Percentiles rank a stretch among this genome's conserved stretches.
These are phyloP conservation scores for Vanrija pseudolonga DNA, from an alignment of 1,284 basidiomycete genomes.

Conservation along the genomic window DNA sequence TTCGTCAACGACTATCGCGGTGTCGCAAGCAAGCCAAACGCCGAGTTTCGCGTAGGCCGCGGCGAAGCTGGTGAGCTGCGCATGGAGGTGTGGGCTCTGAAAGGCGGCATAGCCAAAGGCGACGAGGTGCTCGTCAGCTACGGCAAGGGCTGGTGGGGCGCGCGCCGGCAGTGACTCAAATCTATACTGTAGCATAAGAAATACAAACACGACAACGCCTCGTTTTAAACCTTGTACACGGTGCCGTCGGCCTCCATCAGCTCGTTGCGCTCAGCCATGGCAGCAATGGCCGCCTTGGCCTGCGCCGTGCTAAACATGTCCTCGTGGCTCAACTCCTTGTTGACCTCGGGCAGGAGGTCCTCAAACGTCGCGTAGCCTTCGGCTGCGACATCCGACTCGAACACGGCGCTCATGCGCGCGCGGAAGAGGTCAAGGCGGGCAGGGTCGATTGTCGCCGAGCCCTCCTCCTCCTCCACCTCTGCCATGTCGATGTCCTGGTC, in stretches of 20 bases:
- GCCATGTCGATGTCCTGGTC: conserved; percentile 4
- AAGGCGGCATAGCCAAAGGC: conserved; percentile 64
- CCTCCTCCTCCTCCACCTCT: conserved; percentile 20
- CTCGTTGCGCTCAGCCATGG: conserved; percentile 79
- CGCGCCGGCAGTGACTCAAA: conserved; percentile 11
- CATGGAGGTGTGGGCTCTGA: conserved; percentile 69
- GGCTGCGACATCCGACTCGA: conserved; percentile 62
- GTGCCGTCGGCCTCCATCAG: conserved; percentile 82
- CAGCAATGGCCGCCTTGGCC: conserved; percentile 66
- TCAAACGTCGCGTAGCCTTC: conserved; percentile 69
- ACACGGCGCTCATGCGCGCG: conserved; percentile 64
- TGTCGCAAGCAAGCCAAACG: conserved; percentile 63
- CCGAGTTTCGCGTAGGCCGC: conserved; percentile 62
- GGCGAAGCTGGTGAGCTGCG: conserved; percentile 61
- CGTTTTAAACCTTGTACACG: conserved; percentile 53
- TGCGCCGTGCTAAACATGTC: conserved; percentile 75
- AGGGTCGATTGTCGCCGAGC: background rate
- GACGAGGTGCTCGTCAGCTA: conserved; percentile 86
- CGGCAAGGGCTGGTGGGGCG: conserved; percentile 86
- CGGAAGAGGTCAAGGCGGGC: conserved; percentile 69
- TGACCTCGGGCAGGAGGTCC: conserved; percentile 71
- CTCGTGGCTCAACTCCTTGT: conserved; percentile 66
- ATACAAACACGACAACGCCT: background rate
- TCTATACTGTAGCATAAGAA: too few species aligned
- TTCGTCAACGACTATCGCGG: conserved; percentile 87